Conservation (phyloP, 1,284 basidiomycete genomes). For the Irpex sp. region DNA sequence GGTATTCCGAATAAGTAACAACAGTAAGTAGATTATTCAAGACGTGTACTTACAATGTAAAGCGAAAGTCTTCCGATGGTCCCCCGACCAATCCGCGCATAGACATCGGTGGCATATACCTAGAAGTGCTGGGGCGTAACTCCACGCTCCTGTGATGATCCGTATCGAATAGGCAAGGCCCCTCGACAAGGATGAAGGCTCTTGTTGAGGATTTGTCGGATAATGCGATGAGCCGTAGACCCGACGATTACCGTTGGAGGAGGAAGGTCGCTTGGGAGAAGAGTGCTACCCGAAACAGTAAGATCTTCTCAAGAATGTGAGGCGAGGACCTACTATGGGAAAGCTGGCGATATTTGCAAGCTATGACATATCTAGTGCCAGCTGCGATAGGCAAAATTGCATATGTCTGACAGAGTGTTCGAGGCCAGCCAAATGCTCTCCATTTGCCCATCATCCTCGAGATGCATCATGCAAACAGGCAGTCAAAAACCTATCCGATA, state of each 20-base stretch:
- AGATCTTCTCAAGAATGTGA: constrained; percentile 1
- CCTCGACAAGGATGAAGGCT: background rate
- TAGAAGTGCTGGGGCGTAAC: background rate
- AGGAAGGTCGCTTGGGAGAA: background rate
- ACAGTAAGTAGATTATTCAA: background rate
- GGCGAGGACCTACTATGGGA: background rate
- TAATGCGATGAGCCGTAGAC: background rate
- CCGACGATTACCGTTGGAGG: background rate
- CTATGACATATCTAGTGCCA: background rate
- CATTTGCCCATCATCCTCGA: too few relatives aligned
- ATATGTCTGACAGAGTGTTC: too few relatives aligned
- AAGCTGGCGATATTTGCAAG: background rate
- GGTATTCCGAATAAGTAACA: background rate
- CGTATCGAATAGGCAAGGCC: constrained; percentile 5
- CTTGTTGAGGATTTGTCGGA: background rate
- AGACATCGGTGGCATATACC: constrained; percentile 1
- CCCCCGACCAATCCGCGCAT: constrained; percentile 11
- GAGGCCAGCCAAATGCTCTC: too few relatives aligned
- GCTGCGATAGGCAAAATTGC: background rate
- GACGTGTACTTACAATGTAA: constrained; percentile 3
- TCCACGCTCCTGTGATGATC: constrained; percentile 14
- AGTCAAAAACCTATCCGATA: too few relatives aligned
- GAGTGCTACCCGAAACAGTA: background rate
- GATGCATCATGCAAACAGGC: too few relatives aligned
- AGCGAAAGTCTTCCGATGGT: constrained; percentile 10